Percentiles rank a stretch among this genome's conserved stretches.
Conservation (phyloP, 2,329 filamentous ascomycete genomes). For the Cryoendolithus antarcticus region DNA sequence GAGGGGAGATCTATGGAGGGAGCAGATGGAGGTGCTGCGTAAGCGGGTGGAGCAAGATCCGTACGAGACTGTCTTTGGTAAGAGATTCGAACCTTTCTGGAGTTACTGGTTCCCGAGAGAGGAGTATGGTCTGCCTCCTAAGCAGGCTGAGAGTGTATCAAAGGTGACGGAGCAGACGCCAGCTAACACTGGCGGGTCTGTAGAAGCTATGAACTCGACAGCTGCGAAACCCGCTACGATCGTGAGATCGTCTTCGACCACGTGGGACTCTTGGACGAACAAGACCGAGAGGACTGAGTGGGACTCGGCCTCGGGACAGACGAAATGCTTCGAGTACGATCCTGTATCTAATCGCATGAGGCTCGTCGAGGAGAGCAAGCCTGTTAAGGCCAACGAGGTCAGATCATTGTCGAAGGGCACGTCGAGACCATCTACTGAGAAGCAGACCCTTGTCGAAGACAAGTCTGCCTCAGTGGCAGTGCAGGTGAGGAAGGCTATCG, state of each 20-base stretch:
- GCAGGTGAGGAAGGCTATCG: no score
- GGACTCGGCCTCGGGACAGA: conserved; percentile 20
- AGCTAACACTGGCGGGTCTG: not conserved
- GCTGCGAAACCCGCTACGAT: not conserved
- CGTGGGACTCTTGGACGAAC: conserved; percentile 21
- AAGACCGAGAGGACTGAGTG: conserved; percentile 18
- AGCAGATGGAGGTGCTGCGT: conserved; percentile 21
- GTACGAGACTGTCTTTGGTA: conserved; percentile 32
- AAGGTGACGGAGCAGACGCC: not conserved
- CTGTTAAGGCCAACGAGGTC: conserved; percentile 6
- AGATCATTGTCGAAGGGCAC: conserved; percentile 7
- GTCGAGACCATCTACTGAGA: not conserved
- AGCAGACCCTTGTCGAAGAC: not conserved
- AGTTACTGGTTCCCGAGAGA: conserved; percentile 17
- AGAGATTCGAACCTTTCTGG: conserved; percentile 25
- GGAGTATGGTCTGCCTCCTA: conserved; percentile 12
- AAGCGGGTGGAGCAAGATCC: conserved; percentile 28
- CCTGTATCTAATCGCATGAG: conserved; percentile 27
- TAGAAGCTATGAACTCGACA: not conserved
- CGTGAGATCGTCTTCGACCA: conserved; percentile 10
- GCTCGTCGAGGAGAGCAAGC: conserved; percentile 6
- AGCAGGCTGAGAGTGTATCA: conserved; percentile 1
- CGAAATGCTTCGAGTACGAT: conserved; percentile 23
- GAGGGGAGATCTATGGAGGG: conserved; percentile 19
- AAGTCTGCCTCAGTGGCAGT: not conserved